Conservation (phyloP, 1,284 basidiomycete genomes). For the Ceratobasidium sp. region DNA sequence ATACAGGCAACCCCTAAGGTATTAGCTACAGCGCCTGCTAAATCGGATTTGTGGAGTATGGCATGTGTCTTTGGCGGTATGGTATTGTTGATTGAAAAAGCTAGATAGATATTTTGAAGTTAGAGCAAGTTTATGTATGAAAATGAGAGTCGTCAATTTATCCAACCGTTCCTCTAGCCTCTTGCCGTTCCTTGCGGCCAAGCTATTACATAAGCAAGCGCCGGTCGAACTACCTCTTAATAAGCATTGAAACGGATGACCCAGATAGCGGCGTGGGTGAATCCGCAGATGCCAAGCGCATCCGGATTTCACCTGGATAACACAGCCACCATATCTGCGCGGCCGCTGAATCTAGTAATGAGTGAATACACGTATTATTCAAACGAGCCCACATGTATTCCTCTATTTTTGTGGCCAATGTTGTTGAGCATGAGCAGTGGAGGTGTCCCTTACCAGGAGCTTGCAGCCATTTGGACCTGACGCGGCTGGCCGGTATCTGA, state of each 20-base stretch:
- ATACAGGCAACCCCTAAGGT: too few species aligned
- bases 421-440: neutral
- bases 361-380: too few species aligned
- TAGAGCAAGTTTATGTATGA: too few species aligned
- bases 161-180: too few species aligned
- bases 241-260: neutral
- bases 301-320: neutral
- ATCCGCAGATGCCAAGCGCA: neutral
- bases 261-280: neutral
- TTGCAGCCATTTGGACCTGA: slow-evolving; percentile 6
- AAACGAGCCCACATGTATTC: neutral
- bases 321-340: neutral
- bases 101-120: too few species aligned
- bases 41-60: too few species aligned
- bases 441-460: neutral
- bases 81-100: too few species aligned
- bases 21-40: too few species aligned
- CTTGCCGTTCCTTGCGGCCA: too few species aligned
- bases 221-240: slow-evolving; percentile 10
- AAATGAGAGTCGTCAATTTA: too few species aligned
- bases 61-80: too few species aligned
- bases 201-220: too few species aligned
- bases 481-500: neutral
- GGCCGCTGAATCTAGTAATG: neutral
- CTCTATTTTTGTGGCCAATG: neutral